These are phyloP conservation scores for Porphyrellus sp. DNA, from an alignment of 1,284 basidiomycete species.

Conservation along the genomic window DNA sequence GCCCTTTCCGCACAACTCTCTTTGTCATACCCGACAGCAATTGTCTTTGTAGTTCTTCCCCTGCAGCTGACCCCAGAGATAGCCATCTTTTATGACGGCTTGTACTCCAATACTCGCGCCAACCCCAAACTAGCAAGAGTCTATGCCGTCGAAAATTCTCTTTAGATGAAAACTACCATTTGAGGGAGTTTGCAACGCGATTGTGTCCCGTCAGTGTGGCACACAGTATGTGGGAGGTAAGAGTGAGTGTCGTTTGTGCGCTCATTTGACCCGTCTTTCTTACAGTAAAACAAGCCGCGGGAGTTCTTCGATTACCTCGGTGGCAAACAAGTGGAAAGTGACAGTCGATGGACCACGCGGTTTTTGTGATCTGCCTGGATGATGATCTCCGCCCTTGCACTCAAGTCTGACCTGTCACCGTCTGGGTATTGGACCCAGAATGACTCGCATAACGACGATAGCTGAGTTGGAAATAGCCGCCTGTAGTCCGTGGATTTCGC, in stretches of 20 bases:
- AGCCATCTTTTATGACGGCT: background rate
- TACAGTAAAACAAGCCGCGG: slow-evolving; percentile 27
- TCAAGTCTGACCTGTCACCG: slow-evolving; percentile 7
- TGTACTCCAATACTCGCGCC: background rate
- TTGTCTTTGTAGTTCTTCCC: slow-evolving; percentile 29
- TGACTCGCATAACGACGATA: slow-evolving; percentile 15
- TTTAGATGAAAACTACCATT: slow-evolving; percentile 22
- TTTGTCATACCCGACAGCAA: slow-evolving; percentile 10
- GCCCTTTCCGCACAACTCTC: slow-evolving; percentile 21
- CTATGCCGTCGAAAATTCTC: slow-evolving; percentile 13
- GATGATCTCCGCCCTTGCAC: no score
- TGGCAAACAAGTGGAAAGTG: background rate
- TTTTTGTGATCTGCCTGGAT: no score
- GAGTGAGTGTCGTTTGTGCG: background rate
- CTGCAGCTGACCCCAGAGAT: background rate
- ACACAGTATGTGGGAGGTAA: slow-evolving; percentile 14
- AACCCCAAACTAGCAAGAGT: slow-evolving; percentile 7
- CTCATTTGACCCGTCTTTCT: background rate
- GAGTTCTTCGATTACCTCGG: slow-evolving; percentile 15
- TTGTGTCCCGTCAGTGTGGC: slow-evolving; percentile 14
- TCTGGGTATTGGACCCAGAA: slow-evolving; percentile 23
- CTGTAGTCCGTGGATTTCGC: no score
- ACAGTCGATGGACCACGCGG: background rate
- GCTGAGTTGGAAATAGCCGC: slow-evolving; percentile 5
- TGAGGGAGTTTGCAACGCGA: slow-evolving; percentile 17